Base-by-base conservation (phyloP, 306 rosid species). In the Sechiopsis laciniata region DNA sequence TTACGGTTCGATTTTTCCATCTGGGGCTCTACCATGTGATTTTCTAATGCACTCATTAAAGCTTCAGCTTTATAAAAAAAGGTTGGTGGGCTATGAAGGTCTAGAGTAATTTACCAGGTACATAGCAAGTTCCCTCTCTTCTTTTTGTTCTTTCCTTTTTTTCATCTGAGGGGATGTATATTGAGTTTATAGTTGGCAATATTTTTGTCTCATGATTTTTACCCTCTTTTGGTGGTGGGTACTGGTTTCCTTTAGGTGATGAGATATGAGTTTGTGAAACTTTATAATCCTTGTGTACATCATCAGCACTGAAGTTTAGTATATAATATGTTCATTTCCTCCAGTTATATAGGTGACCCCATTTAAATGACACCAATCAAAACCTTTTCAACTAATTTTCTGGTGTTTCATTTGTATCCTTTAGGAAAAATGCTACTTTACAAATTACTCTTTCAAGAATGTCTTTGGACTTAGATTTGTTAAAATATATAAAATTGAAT, bases 101-200 rank as follows among this genome's bases (percentile, higher is more conserved):
- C 45, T 70, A 26, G 74, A 51, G 74, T 70, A 70, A 70, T 70
- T 70, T 70, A 70, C 42, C 74, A 70, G 74, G 74, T 70, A 70
- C 74, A 70, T 70, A 70, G 52, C 74, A 70, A 70, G 42, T 48
- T 67, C 54, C 55, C 6, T 66, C 15, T 50, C 57, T 68, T 0
- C 10, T 13, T 7, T 17, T 35, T n/a, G n/a, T 11, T 50, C 24
- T 32, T 10, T 68, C 50, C 0, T 15, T 70, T 70, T 70, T 26
- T 26, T 17, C 60, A 50, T 48, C 20, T 50, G 74, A 70, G 74
- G 74, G 59, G 74, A 70, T 70, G 74, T 70, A 70, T 70, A 70
- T 70, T 29, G 74, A 70, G 74, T 70, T 68, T 70, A 52, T 70
- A 70, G 59, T 51, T 70, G 24, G 48, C 74, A 70, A 22, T 70